phyloP scores from a whole-genome alignment of 495 filamentous ascomycete species.

The Viridothelium virens region DNA sequence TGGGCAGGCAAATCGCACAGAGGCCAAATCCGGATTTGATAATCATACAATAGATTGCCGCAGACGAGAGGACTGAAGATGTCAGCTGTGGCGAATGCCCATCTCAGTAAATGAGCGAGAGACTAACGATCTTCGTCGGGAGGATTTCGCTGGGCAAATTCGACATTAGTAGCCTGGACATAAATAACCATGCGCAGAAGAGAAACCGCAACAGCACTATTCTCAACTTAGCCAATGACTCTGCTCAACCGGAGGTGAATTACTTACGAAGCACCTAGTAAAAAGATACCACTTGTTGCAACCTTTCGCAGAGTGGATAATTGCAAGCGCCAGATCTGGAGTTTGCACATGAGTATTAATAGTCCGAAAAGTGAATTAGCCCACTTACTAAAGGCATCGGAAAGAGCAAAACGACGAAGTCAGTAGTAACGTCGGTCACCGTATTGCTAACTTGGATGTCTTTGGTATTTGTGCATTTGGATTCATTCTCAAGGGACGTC shows the following conservation, averaged over 20 bases:
- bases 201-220: background rate
- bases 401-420: background rate
- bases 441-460: background rate
- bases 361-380: background rate
- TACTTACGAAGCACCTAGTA: background rate
- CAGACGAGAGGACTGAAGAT: slow-evolving; percentile 5
- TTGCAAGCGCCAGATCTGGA: background rate
- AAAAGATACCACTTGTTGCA: background rate
- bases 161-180: background rate
- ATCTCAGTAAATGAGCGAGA: background rate
- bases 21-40: slow-evolving; percentile 8
- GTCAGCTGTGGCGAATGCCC: background rate
- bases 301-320: background rate
- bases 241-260: background rate
- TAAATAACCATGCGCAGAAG: background rate
- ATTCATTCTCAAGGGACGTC: slow-evolving; percentile 2
- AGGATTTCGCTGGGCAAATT: background rate
- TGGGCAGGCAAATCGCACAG: slow-evolving; percentile 7
- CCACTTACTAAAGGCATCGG: background rate
- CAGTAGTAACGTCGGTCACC: background rate
- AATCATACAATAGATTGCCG: slow-evolving; percentile 9
- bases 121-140: background rate
- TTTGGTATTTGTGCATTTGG: background rate
- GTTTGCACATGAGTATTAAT: background rate
- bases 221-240: background rate